Base-by-base conservation (phyloP, 148 eudicot species). In the Rhododendron ferrugineum region DNA sequence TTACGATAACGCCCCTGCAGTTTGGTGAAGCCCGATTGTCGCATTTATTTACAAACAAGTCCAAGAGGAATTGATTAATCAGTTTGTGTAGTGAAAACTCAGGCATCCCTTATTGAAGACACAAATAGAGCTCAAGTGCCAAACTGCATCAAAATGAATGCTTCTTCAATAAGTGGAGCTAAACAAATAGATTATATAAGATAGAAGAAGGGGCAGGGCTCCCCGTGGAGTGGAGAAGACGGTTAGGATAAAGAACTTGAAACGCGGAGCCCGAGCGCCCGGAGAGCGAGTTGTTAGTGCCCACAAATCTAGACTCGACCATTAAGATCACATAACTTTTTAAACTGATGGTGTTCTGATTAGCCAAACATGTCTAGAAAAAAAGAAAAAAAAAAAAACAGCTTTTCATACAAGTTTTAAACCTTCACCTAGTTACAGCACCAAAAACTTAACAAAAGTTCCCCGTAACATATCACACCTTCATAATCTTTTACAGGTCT, bases 391-490 rank as follows among this genome's bases (percentile, higher is more conserved):
- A 18, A 16, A 34, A 7, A 23, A 22, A 77, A 42, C 14, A 50
- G 26, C 40, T 81, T 49, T 58, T 47, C 49, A 78, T 46, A 30
- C 75, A 26, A 84, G 42, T 37, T 34, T 28, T 34, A 34, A 23
- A 15, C 34, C 72, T 68, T 66, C 32, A 78, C 26, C 79, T n/a
- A 66, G 60, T 54, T 18, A 80, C 77, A 85, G n/a, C 46, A 62
- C 30, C 74, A 20, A 66, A 52, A 23, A 56, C 1, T 6, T 4
- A 9, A 50, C 10, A 70, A n/a, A 68, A 83, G 58, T 6, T 44
- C 34, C 47, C 54, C 70, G 15, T 60, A 81, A 20, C 78, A 82
- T 26, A 26, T 44, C 18, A 62, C 42, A 16, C 46, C n/a, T 64
- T 68, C 68, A 32, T 62, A 7, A 81, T 75, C 36, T 73, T 30